phyloP scores from a whole-genome alignment of 2,329 filamentous ascomycete genomes.

The Penicillium sp. region DNA sequence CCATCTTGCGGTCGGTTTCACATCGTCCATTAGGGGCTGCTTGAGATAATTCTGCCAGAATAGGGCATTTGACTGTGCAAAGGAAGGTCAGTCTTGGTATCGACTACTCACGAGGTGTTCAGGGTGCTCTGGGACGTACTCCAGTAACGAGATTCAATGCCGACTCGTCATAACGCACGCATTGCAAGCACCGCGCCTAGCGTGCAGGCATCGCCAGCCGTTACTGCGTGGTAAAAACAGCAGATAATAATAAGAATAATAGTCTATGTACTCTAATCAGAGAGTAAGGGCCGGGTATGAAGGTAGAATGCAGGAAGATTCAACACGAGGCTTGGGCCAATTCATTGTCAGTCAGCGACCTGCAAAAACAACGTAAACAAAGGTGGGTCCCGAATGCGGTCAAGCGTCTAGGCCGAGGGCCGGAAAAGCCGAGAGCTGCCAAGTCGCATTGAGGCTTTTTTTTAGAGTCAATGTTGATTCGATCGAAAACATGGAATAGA shows the following conservation, averaged over 20 bases:
- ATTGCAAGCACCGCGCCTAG: conserved; percentile 15
- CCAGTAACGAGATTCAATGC: conserved; percentile 9
- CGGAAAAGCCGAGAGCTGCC: background rate
- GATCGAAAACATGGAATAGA: background rate
- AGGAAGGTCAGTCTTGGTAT: background rate
- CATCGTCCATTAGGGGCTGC: conserved; percentile 36
- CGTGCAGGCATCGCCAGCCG: conserved; percentile 7
- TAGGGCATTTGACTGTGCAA: conserved; percentile 7
- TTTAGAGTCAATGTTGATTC: no score
- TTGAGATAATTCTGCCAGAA: conserved; percentile 9
- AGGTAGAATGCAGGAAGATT: conserved; percentile 9
- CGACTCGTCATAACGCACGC: conserved; percentile 16
- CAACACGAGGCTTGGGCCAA: conserved; percentile 1
- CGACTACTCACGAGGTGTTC: background rate
- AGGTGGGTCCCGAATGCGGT: conserved; percentile 25
- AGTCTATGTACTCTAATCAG: conserved; percentile 9
- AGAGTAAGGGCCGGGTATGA: conserved; percentile 10
- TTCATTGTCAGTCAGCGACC: conserved; percentile 2
- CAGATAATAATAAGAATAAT: background rate
- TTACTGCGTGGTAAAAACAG: conserved; percentile 2
- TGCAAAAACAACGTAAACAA: conserved; percentile 33
- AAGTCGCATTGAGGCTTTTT: no score
- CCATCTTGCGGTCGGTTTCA: conserved; percentile 46
- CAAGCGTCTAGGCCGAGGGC: conserved; percentile 12
- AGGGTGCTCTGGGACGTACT: conserved; percentile 5